Base-by-base conservation (phyloP, 768 basidiomycete genomes). In the Psilocybe cubensis region DNA sequence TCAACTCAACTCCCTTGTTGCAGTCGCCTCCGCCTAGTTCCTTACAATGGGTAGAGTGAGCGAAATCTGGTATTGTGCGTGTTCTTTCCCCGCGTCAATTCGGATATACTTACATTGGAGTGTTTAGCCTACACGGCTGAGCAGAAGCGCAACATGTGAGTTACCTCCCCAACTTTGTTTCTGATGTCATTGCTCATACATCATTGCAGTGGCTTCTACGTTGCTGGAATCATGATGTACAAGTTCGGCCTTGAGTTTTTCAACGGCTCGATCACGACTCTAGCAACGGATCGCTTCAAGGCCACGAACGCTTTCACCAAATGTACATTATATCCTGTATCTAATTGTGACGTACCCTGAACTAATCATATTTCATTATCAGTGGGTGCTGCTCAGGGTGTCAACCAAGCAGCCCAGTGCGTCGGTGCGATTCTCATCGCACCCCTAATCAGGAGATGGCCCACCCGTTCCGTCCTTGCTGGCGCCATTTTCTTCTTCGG, bases 171-270 rank as follows among this genome's bases (percentile, higher is more conserved):
- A 47, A 12, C 24, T 43, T 6, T 31, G n/a, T 5, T 31, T 18
- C n/a, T 23, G 12, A 14, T 27, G 6, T 21, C 42, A 6, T 31
- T 21, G 4, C 27, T 25, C 41, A 14, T 47, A 23, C 38, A 20
- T 40, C 18, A 47, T 38, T 21, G 0, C 14, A 50, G 43, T 40
- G 44, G 55, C 33, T 60, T 73, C 46, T 73, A 73, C 50, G 66
- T 73, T 52, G 65, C 42, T 7, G 72, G 72, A 8, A 71, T 71
- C 38, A 72, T 71, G 69, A 62, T 63, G 57, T 71, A 72, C 56
- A 73, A 72, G 52, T 62, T 72, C 44, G 70, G 70, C 20, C 62
- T 73, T 17, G 72, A 73, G 54, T 72, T 72, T 58, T 73, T 72
- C 61, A 73, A 73, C 33, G 72, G 72, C 10, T 72, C 71, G 8